Percentiles rank a stretch among this genome's conserved stretches.
These are phyloP conservation scores for Cicer pinnatifidum DNA, from an alignment of 306 rosid genomes.

Conservation along the genomic window DNA sequence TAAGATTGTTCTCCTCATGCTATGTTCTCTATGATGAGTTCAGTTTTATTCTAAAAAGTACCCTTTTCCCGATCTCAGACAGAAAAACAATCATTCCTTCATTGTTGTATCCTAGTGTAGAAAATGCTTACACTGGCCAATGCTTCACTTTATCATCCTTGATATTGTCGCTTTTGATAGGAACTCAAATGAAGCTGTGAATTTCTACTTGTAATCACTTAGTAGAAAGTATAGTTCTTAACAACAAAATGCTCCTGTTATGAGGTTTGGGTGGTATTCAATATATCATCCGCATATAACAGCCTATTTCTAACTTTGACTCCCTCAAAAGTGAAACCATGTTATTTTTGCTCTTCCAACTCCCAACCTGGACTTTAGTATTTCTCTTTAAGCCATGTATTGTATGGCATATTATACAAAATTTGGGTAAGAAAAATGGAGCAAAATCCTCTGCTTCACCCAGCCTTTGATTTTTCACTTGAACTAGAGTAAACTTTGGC, in stretches of 20 bases:
- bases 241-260: slow-evolving; percentile 48
- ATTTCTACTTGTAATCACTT: slow-evolving; percentile 28
- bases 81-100: slow-evolving; percentile 21
- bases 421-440: slow-evolving; percentile 24
- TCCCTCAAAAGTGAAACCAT: slow-evolving; percentile 34
- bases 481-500: slow-evolving; percentile 66
- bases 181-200: slow-evolving; percentile 10
- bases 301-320: neutral
- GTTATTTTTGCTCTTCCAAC: slow-evolving; percentile 37
- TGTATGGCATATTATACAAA: slow-evolving; percentile 25
- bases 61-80: neutral
- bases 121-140: slow-evolving; percentile 4
- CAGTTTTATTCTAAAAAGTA: slow-evolving; percentile 7
- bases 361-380: slow-evolving; percentile 12
- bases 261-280: slow-evolving; percentile 19
- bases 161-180: neutral
- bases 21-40: slow-evolving; percentile 2
- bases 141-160: slow-evolving; percentile 27
- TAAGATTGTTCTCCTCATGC: slow-evolving; percentile 19
- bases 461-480: slow-evolving; percentile 71
- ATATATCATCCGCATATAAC: slow-evolving; percentile 15
- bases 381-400: slow-evolving; percentile 36
- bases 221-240: neutral
- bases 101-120: slow-evolving; percentile 9
- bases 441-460: slow-evolving; percentile 39